Base-by-base conservation (phyloP, 768 basidiomycete genomes). In the Mrakia blollopis region DNA sequence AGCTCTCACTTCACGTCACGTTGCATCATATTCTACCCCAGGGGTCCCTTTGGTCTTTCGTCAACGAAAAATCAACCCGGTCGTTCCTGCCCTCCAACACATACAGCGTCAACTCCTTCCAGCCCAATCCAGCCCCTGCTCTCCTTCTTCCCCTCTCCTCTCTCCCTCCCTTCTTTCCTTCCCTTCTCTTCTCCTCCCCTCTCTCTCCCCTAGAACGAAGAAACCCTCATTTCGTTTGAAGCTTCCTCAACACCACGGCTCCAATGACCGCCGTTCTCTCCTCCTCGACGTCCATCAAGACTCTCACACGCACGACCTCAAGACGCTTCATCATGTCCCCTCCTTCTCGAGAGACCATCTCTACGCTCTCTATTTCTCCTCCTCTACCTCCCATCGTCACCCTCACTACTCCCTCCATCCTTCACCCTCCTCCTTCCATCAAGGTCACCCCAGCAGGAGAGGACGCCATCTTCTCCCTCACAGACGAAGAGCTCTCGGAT, bases 401-500 rank as follows among this genome's bases (percentile, higher is more conserved):
- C 25, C 37, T 39, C 25, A 18, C 47, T 14, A 50, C 47, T 50
- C 47, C 57, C 57, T 57, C 50, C 50, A 16, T 16, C 5, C 23
- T 16, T 16, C 3, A 44, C n/a, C n/a, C 23, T 25, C 54, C 54
- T 28, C 54, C 54, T 14, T 60, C 57, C 35, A 63, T 28, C 60
- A 73, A 52, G 47, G 44, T 71, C n/a, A 41, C 52, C 71, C 10
- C 69, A 44, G 32, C 71, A 9, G 57, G 54, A n/a, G 73, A 28
- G 8, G 75, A 76, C 1, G 32, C 61, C 16, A 61, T 76, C 69
- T 76, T 72, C 60, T 32, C 41, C 14, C 39, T 76, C 21, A 63
- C 69, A 1, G 75, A 76, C 62, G 47, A 72, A 16, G 70, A 72
- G n/a, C 44, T 76, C 2, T 21, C 21, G 39, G 75, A 72, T 32